A percentile compares a stretch with the other conserved stretches of the same genome.
Evolutionary conservation across 2,329 filamentous ascomycete genomes (phyloP).

Genomic region (Aurifilum marmelostoma): DNA sequence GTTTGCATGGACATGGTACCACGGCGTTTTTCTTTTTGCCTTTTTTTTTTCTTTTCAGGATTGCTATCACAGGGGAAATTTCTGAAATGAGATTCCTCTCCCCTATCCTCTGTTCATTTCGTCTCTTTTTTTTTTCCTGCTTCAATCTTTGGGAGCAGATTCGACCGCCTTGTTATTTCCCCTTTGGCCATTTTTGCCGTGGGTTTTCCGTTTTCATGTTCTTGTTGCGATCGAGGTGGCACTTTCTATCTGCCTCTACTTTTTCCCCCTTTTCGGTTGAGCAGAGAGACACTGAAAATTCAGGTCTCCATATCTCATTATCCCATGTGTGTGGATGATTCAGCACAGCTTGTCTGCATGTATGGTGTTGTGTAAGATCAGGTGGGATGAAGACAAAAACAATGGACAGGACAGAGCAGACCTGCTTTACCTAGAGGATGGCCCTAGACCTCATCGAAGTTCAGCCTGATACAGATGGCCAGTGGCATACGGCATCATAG

Average conservation of each 20-base stretch:
- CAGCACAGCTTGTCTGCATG: not conserved
- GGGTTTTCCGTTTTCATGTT: not conserved
- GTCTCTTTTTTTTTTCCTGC: not conserved
- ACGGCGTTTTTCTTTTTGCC: conserved; percentile 24
- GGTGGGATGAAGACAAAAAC: conserved; percentile 5
- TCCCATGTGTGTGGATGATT: not conserved
- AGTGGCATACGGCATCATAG: conserved; percentile 17
- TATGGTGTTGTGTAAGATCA: conserved; percentile 7
- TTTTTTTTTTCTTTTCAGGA: conserved; percentile 7
- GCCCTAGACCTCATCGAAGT: conserved; percentile 16
- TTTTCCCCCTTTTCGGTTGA: not conserved
- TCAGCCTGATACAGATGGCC: conserved; percentile 23
- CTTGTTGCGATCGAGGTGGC: not conserved
- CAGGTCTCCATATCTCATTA: conserved; percentile 1
- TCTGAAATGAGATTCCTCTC: not conserved
- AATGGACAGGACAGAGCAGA: not conserved
- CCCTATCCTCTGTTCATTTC: no score
- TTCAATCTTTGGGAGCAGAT: not conserved
- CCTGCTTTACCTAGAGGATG: conserved; percentile 14
- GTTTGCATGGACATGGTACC: conserved; percentile 23
- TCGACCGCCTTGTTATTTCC: not conserved
- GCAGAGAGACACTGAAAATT: not conserved
- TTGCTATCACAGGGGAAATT: not conserved
- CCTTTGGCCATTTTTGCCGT: not conserved
- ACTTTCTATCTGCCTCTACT: not conserved